A percentile compares a stretch with the other conserved stretches of the same genome.
Conservation (phyloP, 176 grass and related monocot genomes). For the Dendrocalamus sinicus region DNA sequence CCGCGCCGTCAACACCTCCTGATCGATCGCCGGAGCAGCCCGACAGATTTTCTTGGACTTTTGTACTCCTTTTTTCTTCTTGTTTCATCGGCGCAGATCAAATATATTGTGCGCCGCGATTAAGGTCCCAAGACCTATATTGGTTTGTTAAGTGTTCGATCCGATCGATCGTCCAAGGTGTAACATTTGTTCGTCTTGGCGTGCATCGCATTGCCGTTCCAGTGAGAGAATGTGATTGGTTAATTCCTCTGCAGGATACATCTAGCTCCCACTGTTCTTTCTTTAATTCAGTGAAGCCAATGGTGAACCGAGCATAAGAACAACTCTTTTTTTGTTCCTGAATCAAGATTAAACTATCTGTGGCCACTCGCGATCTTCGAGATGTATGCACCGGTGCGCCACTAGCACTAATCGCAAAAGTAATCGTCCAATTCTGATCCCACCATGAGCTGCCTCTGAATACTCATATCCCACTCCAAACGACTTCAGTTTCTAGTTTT, state of each 20-base stretch:
- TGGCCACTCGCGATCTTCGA: neutral
- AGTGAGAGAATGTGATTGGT: neutral
- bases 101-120: slow-evolving; percentile 34
- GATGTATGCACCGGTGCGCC: slow-evolving; percentile 13
- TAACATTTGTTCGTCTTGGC: slow-evolving; percentile 38
- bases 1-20: slow-evolving; percentile 50
- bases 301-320: neutral
- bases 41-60: slow-evolving; percentile 5
- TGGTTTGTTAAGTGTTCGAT: slow-evolving; percentile 21
- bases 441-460: slow-evolving; percentile 5
- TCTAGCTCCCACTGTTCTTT: neutral
- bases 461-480: too few relatives aligned
- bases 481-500: too few relatives aligned
- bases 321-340: neutral
- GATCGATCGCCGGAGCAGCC: slow-evolving; percentile 1
- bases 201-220: slow-evolving; percentile 22
- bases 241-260: neutral
- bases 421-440: slow-evolving; percentile 5
- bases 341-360: neutral
- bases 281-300: neutral
- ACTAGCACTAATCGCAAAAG: slow-evolving; percentile 33
- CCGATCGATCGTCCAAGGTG: slow-evolving; percentile 20
- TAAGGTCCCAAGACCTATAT: slow-evolving; percentile 20
- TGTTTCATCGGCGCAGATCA: slow-evolving; percentile 39
- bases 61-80: neutral